A percentile compares a stretch with the other conserved stretches of the same genome.
Evolutionary conservation across 805 yeast genomes (phyloP).

Genomic region (Metschnikowia reukaufii): DNA sequence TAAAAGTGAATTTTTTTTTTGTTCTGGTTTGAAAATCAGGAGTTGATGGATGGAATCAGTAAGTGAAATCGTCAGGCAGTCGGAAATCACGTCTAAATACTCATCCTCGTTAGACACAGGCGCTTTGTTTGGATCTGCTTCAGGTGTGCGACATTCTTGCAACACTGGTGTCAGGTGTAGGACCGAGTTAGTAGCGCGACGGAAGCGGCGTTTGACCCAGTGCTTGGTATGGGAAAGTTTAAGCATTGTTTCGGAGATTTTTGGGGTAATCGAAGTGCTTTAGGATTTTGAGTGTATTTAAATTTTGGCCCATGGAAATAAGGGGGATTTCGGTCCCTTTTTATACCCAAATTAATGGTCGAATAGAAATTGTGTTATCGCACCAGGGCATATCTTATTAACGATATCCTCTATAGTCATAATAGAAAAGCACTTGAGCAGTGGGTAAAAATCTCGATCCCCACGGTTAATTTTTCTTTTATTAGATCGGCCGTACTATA

Average conservation of each 20-base stretch:
- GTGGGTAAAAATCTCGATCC: no score
- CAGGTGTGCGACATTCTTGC: constrained; percentile 3
- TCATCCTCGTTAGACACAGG: background rate
- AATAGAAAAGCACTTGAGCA: no score
- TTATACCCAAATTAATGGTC: no score
- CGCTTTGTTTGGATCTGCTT: background rate
- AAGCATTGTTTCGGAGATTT: background rate
- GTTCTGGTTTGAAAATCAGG: background rate
- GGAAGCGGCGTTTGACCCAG: background rate
- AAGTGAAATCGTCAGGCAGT: background rate
- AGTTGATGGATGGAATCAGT: background rate
- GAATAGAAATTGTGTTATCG: no score
- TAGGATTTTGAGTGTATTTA: background rate
- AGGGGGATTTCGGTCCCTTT: no score
- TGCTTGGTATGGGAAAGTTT: background rate
- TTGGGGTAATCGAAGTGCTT: no score
- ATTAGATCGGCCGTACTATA: no score
- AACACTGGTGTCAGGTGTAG: constrained; percentile 2
- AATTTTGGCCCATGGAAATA: background rate
- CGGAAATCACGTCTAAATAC: background rate
- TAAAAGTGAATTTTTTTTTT: background rate
- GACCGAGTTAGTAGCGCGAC: background rate
- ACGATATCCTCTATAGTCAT: no score
- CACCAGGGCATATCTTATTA: no score
- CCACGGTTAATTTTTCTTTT: no score